phyloP scores from a whole-genome alignment of 108 stramenopile species.

The Mayamaea pseudoterrestris region DNA sequence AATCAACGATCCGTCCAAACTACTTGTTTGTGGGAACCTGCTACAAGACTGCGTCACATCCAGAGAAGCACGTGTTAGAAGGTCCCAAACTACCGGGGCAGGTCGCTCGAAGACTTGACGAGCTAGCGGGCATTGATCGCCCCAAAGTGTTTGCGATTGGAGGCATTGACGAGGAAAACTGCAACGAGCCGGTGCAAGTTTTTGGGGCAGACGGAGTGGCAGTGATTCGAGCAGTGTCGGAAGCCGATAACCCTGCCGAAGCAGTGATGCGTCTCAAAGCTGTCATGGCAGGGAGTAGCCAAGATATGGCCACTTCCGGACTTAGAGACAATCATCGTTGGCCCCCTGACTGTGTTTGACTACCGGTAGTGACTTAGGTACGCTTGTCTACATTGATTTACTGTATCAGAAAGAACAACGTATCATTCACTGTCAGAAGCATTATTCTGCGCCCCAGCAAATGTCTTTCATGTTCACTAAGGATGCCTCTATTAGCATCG shows the following conservation, averaged over 20 bases:
- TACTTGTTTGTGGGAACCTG: slow-evolving; percentile 81
- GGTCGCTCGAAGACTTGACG: slow-evolving; percentile 21
- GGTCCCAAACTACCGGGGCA: slow-evolving; percentile 56
- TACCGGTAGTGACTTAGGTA: too few relatives aligned
- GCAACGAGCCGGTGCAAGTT: slow-evolving; percentile 37
- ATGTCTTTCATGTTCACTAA: too few relatives aligned
- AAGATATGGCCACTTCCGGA: too few relatives aligned
- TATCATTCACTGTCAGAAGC: too few relatives aligned
- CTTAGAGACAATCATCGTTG: too few relatives aligned
- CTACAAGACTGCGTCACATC: slow-evolving; percentile 56
- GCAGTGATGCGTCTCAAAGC: slow-evolving; percentile 22
- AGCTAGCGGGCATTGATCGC: neutral
- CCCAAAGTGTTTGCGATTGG: slow-evolving; percentile 65
- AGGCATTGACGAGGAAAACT: slow-evolving; percentile 63
- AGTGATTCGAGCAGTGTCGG: slow-evolving; percentile 56
- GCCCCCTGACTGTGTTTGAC: too few relatives aligned
- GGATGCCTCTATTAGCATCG: too few relatives aligned
- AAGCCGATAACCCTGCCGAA: slow-evolving; percentile 35
- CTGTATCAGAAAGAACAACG: too few relatives aligned
- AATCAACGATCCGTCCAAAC: slow-evolving; percentile 25
- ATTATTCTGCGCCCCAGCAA: too few relatives aligned
- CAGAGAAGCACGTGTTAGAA: slow-evolving; percentile 61
- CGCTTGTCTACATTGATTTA: too few relatives aligned
- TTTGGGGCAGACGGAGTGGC: slow-evolving; percentile 73
- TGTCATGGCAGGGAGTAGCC: too few relatives aligned